A percentile compares a stretch with the other conserved stretches of the same genome.
phyloP scores from a whole-genome alignment of 2,329 filamentous ascomycete genomes.

The Alternaria arborescens region DNA sequence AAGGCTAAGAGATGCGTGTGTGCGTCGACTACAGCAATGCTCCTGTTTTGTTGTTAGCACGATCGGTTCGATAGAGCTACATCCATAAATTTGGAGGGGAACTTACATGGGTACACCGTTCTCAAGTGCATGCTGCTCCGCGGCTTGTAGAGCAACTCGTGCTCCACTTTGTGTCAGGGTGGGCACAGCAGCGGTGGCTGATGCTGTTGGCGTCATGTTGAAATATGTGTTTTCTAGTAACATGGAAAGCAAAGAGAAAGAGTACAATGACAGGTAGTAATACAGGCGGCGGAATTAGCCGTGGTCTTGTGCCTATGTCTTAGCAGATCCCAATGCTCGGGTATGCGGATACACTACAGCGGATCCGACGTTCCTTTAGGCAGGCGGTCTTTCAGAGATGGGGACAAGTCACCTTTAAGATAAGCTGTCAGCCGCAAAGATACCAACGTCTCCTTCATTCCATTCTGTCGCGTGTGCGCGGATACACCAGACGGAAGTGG shows the following conservation, averaged over 20 bases:
- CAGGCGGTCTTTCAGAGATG: slow-evolving; percentile 8
- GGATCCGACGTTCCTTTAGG: slow-evolving; percentile 5
- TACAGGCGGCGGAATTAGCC: slow-evolving; percentile 9
- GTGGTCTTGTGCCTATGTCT: slow-evolving; percentile 12
- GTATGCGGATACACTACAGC: slow-evolving; percentile 17
- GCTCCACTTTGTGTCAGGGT: slow-evolving; percentile 45
- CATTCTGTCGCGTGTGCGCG: slow-evolving; percentile 4
- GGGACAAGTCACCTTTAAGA: slow-evolving; percentile 9
- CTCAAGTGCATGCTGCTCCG: slow-evolving; percentile 35
- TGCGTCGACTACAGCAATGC: slow-evolving; percentile 57
- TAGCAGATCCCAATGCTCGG: slow-evolving; percentile 13
- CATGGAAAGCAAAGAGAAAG: background rate
- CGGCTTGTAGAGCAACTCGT: slow-evolving; percentile 38
- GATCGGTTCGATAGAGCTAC: background rate
- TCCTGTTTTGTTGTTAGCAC: slow-evolving; percentile 42
- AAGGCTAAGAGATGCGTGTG: slow-evolving; percentile 56
- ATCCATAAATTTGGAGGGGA: background rate
- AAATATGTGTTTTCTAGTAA: slow-evolving; percentile 10
- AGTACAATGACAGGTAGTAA: slow-evolving; percentile 2
- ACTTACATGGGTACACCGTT: slow-evolving; percentile 47
- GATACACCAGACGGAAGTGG: slow-evolving; percentile 23
- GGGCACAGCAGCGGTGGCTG: slow-evolving; percentile 27
- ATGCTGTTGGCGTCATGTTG: slow-evolving; percentile 25
- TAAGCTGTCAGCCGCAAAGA: slow-evolving; percentile 1
- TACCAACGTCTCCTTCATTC: background rate